Percentiles rank a stretch among this genome's conserved stretches.
Evolutionary conservation across 169 alveolate genomes (phyloP).

Genomic region (Eimeria brunetti): DNA sequence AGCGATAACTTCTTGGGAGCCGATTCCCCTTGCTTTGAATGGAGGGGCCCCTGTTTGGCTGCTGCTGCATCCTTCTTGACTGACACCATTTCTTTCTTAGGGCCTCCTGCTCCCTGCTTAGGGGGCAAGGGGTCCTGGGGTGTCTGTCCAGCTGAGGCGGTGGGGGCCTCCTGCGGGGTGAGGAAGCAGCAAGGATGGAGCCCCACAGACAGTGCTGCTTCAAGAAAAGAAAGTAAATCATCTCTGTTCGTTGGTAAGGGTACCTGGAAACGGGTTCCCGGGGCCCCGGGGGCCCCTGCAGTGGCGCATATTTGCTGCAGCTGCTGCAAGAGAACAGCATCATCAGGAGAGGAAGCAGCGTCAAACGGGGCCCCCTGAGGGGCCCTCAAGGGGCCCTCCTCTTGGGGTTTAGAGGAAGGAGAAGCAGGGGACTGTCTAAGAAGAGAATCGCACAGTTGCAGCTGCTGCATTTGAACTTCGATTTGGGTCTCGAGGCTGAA

Average conservation of each 20-base stretch:
- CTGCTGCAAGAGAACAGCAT: not conserved
- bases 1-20: too few species aligned
- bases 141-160: not conserved
- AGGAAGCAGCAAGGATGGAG: not conserved
- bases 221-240: not conserved
- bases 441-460: not conserved
- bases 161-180: not conserved
- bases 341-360: not conserved
- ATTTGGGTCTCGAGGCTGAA: slow-evolving; percentile 35
- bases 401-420: not conserved
- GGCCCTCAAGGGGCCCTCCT: slow-evolving; percentile 8
- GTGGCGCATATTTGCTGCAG: not conserved
- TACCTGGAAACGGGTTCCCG: not conserved
- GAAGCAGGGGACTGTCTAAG: not conserved
- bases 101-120: not conserved
- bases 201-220: slow-evolving; percentile 1
- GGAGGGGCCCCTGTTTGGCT: too few species aligned
- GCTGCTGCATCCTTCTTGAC: not conserved
- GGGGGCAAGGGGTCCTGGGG: not conserved
- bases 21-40: too few species aligned
- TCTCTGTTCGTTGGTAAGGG: not conserved
- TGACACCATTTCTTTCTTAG: not conserved
- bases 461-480: slow-evolving; percentile 2
- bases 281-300: not conserved
- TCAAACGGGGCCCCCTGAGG: slow-evolving; percentile 3